Conservation (phyloP, 2,329 filamentous ascomycete species). For the Scleromitrula shiraiana region DNA sequence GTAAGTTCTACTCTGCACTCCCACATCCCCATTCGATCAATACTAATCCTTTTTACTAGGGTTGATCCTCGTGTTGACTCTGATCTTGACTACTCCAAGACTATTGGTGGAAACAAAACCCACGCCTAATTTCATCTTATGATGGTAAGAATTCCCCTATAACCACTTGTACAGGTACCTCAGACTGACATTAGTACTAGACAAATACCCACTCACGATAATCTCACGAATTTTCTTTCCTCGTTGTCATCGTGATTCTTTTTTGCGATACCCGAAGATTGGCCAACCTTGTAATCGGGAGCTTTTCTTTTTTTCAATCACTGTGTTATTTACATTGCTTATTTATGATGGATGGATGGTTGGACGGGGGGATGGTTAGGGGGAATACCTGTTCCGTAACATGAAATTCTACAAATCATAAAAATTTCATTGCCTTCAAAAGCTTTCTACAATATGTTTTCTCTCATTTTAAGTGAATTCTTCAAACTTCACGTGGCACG, state of each 20-base stretch:
- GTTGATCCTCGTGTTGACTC: constrained; percentile 46
- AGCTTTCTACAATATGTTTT: too few relatives aligned
- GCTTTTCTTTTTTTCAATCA: constrained; percentile 2
- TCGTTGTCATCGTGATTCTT: too few relatives aligned
- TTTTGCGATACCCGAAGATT: constrained; percentile 4
- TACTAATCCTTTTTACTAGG: constrained; percentile 29
- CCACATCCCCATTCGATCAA: not conserved
- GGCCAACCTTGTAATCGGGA: not conserved
- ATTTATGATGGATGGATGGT: not conserved
- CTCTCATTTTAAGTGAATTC: too few relatives aligned
- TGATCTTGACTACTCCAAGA: constrained; percentile 46
- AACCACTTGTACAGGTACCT: not conserved
- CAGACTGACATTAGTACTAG: too few relatives aligned
- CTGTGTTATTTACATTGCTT: not conserved
- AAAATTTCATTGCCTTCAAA: too few relatives aligned
- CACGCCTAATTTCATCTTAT: constrained; percentile 25
- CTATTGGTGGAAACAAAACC: constrained; percentile 46
- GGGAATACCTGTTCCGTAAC: too few relatives aligned
- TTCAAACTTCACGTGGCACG: too few relatives aligned
- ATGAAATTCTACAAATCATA: too few relatives aligned
- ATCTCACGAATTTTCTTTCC: too few relatives aligned
- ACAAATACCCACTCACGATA: too few relatives aligned
- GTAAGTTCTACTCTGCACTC: constrained; percentile 14
- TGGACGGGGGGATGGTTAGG: not conserved
- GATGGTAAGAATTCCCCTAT: not conserved